Conservation (phyloP, 345 rosid genomes). For the Gynandropsis gynandra region DNA sequence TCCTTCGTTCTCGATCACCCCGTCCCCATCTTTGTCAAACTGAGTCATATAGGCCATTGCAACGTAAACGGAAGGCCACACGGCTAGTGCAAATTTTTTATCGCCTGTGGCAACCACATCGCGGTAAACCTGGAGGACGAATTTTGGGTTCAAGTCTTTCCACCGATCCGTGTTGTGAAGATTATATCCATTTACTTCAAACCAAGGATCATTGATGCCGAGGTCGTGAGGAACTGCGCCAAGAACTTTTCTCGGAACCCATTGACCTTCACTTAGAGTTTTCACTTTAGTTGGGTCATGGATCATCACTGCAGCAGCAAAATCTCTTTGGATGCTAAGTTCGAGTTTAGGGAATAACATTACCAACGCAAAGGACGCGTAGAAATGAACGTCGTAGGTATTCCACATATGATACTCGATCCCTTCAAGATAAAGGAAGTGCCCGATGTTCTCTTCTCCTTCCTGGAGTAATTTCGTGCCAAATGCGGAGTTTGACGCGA, state of each 20-base stretch:
- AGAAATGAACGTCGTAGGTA: conserved; percentile 93
- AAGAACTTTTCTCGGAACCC: conserved; percentile 69
- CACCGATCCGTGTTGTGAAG: conserved; percentile 66
- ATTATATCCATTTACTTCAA: conserved; percentile 70
- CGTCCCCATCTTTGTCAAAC: conserved; percentile 90
- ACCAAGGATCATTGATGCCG: conserved; percentile 83
- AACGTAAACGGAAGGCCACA: conserved; percentile 88
- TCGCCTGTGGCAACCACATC: conserved; percentile 88
- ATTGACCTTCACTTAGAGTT: conserved; percentile 51
- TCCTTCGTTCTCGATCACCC: conserved; percentile 92
- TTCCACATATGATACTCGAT: conserved; percentile 90
- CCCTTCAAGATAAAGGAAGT: conserved; percentile 90
- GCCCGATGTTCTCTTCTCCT: conserved; percentile 95
- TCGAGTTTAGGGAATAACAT: conserved; percentile 86
- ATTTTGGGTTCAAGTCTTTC: conserved; percentile 95
- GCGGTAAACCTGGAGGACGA: conserved; percentile 85
- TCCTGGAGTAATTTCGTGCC: conserved; percentile 80
- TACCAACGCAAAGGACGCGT: conserved; percentile 75
- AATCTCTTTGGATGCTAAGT: conserved; percentile 89
- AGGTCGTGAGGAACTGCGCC: conserved; percentile 97
- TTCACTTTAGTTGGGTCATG: conserved; percentile 71
- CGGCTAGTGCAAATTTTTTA: conserved; percentile 61
- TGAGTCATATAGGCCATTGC: conserved; percentile 92
- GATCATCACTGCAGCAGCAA: conserved; percentile 88
- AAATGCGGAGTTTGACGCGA: conserved; percentile 64